A percentile compares a stretch with the other conserved stretches of the same genome.
Conservation (phyloP, 2,329 filamentous ascomycete genomes). For the Apiospora kogelbergensis region DNA sequence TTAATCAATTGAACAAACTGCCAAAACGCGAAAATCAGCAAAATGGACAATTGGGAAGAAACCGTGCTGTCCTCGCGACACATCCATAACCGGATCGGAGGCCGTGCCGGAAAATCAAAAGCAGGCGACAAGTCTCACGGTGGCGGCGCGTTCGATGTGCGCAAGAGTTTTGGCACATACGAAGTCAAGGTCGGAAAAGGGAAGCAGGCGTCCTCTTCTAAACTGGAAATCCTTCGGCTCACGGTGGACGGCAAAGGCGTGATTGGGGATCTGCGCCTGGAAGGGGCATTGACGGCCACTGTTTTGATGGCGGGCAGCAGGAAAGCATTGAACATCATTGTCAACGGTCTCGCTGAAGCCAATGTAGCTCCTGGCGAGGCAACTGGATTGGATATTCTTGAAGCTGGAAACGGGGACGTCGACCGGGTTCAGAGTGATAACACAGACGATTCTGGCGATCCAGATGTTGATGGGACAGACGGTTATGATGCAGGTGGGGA, state of each 20-base stretch:
- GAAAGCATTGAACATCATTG: slow-evolving; percentile 16
- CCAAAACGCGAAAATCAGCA: neutral
- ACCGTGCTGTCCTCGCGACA: slow-evolving; percentile 22
- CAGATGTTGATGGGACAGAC: slow-evolving; percentile 9
- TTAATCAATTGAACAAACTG: neutral
- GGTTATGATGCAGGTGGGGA: slow-evolving; percentile 9
- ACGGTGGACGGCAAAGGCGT: slow-evolving; percentile 21
- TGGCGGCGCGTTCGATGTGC: slow-evolving; percentile 17
- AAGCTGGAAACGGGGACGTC: neutral
- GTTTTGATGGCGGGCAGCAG: slow-evolving; percentile 23
- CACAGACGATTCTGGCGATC: neutral
- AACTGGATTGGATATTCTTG: neutral
- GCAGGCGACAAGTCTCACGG: slow-evolving; percentile 11
- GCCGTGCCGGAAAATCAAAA: slow-evolving; percentile 10
- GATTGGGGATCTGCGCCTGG: slow-evolving; percentile 16
- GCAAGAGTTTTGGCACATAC: slow-evolving; percentile 21
- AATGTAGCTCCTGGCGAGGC: neutral
- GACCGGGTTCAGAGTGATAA: neutral
- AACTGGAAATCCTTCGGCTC: slow-evolving; percentile 22
- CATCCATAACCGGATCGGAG: slow-evolving; percentile 24
- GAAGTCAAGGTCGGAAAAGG: slow-evolving; percentile 17
- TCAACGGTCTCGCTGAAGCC: neutral
- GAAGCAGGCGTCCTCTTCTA: slow-evolving; percentile 2
- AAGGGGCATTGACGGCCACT: slow-evolving; percentile 15
- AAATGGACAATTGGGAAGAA: slow-evolving; percentile 23